Base-by-base conservation (phyloP, 2,329 filamentous ascomycete species). In the Periconia sp. region DNA sequence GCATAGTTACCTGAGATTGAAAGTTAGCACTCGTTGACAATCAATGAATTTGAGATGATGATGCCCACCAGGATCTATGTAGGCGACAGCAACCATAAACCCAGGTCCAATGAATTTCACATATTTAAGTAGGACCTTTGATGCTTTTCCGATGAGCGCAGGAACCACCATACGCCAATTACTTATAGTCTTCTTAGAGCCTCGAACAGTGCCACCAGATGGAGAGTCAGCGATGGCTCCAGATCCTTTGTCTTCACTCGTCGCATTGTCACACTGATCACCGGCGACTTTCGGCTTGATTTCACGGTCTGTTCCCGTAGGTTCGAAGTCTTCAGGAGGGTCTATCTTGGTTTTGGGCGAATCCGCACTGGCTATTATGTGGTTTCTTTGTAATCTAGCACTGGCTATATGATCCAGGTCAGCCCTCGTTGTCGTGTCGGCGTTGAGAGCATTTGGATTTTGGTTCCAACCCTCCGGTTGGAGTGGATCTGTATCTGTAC, bases 81-180 rank as follows among this genome's bases (percentile, higher is more conserved):
- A 80, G 17, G 78, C 77, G 47, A 80, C 77, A 20, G 75, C 71
- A 33, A 80, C 72, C 73, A 90, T 84, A 66, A 89, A 88, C 1
- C 87, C 87, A 10, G 87, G 86, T 0, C 87, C 87, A 46, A 89
- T 73, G 70, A 89, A 86, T 57, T 76, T 79, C 42, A 75, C 68
- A 63, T 83, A 83, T 40, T 81, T 84, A 58, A 74, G 47, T 42
- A 82, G 19, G 15, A 72, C 57, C 7, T 50, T 50, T 31, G 51
- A 18, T 2, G 45, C 53, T 23, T 49, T 60, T 35, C 44, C 40
- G 15, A 20, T 30, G n/a, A 54, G 20, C 1, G 20, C 45, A 20
- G 40, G 42, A 35, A 44, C 43, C 30, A 40, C 52, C 8, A 3
- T 27, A 27, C 23, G 23, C 19, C 27, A 9, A 18, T 14, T 42